Base-by-base conservation (phyloP, 1,284 basidiomycete species). In the Ganoderma resinaceum region DNA sequence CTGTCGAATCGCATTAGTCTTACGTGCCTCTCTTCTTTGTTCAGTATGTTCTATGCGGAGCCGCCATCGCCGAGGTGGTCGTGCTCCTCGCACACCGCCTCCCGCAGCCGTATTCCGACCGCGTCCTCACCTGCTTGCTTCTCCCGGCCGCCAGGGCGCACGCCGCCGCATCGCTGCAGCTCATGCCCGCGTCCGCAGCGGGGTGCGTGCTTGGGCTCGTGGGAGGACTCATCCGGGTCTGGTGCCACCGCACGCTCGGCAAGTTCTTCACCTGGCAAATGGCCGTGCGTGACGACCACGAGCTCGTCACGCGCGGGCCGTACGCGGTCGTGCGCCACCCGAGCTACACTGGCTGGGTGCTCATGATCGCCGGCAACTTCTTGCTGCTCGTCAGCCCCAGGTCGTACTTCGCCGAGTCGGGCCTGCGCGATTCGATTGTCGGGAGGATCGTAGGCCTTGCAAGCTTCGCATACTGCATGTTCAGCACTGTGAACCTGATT, bases 301-400 rank as follows among this genome's bases (percentile, higher is more conserved):
- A 68, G 58, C 65, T 72, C 26, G 46, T 73, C 61, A 75, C 72
- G n/a, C 52, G 64, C n/a, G 72, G 72, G 18, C 69, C 72, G 4
- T 74, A 74, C 64, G 53, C 63, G 8, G 20, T 66, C n/a, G 66
- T 71, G 26, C 72, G 73, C n/a, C 73, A 74, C 53, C 73, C 73
- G 16, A 61, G 66, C 42, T 74, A 73, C 42, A 64, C 66, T 5
- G 72, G 64, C 11, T 62, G 63, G 37, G 18, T 62, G n/a, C 40
- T 68, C 26, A 57, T 69, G 26, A 53, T 58, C 20, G 58, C 62
- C 33, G 71, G 71, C 38, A 61, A 66, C 26, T 29, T 62, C 46
- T 38, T 63, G 8, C 57, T 43, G 3, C 40, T 68, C 18, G 43
- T 61, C 11, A 49, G 53, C 18, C 40, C 55, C 7, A 53, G 52